A percentile compares a stretch with the other conserved stretches of the same genome.
These are phyloP conservation scores for Acrocalymma vagum DNA, from an alignment of 2,329 filamentous ascomycete genomes.

Conservation along the genomic window DNA sequence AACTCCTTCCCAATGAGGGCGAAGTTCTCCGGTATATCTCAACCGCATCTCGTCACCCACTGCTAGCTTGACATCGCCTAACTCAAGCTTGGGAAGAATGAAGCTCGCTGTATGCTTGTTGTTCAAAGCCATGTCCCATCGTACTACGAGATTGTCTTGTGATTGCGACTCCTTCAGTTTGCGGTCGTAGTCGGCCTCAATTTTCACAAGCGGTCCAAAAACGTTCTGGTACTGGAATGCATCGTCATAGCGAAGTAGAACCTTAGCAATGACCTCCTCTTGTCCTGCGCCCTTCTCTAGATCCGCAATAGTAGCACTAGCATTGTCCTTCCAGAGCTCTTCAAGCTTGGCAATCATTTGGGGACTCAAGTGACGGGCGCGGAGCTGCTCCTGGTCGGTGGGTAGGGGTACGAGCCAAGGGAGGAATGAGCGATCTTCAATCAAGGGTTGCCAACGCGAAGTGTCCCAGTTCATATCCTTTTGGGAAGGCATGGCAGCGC, in stretches of 20 bases:
- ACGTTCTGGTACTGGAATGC: slow-evolving; percentile 99
- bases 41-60: slow-evolving; percentile 98
- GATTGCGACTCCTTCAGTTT: slow-evolving; percentile 98
- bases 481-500: slow-evolving; percentile 90
- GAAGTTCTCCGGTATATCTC: slow-evolving; percentile 93
- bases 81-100: slow-evolving; percentile 93
- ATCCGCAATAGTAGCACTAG: slow-evolving; percentile 85
- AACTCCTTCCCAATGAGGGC: slow-evolving; percentile 93
- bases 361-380: slow-evolving; percentile 89
- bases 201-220: slow-evolving; percentile 97
- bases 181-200: slow-evolving; percentile 98
- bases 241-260: slow-evolving; percentile 93
- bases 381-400: slow-evolving; percentile 93
- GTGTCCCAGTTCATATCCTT: slow-evolving; percentile 99
- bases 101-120: slow-evolving; percentile 98
- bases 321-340: slow-evolving; percentile 98
- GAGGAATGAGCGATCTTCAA: slow-evolving; percentile 94
- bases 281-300: slow-evolving; percentile 90
- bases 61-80: slow-evolving; percentile 96
- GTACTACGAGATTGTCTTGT: slow-evolving; percentile 91
- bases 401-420: slow-evolving; percentile 91
- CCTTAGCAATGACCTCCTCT: slow-evolving; percentile 93
- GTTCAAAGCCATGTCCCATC: slow-evolving; percentile 95
- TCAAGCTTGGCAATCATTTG: slow-evolving; percentile 96
- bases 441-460: slow-evolving; percentile 95